Conservation (phyloP, 176 grass and related monocot genomes). For the Musa itinerans region DNA sequence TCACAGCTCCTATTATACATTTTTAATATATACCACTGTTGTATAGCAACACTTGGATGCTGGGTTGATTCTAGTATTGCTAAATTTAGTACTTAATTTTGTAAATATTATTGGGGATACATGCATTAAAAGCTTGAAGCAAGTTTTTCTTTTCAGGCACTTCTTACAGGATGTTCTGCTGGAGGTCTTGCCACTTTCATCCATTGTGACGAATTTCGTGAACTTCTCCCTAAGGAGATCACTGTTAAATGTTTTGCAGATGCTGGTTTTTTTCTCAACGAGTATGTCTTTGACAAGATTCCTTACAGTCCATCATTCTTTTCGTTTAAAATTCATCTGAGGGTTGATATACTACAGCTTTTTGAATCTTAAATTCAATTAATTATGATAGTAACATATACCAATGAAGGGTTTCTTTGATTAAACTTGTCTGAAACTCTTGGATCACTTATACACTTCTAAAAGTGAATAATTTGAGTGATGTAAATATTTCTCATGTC, state of each 20-base stretch:
- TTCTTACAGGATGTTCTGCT: slow-evolving; percentile 72
- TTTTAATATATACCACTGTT: neutral
- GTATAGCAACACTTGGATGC: too few relatives aligned
- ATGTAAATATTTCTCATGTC: neutral
- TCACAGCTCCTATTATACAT: neutral
- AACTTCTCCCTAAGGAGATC: slow-evolving; percentile 43
- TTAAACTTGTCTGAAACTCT: neutral
- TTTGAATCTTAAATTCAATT: neutral
- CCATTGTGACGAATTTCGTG: slow-evolving; percentile 66
- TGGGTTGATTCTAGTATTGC: neutral
- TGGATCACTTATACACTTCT: neutral
- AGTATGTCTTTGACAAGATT: slow-evolving; percentile 31
- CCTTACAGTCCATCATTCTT: neutral
- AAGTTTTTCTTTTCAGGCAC: slow-evolving; percentile 31
- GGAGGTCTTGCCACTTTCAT: slow-evolving; percentile 67
- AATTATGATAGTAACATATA: neutral
- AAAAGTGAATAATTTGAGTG: neutral
- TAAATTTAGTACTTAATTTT: neutral
- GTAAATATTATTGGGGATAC: too few relatives aligned
- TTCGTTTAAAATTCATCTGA: neutral
- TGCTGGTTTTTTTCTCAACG: slow-evolving; percentile 74
- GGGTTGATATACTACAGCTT: neutral
- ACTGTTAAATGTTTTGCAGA: slow-evolving; percentile 68
- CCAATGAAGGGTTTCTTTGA: neutral
- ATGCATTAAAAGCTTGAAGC: neutral